Base-by-base conservation (phyloP, 2,329 filamentous ascomycete genomes). In the Diaporthe sp. region DNA sequence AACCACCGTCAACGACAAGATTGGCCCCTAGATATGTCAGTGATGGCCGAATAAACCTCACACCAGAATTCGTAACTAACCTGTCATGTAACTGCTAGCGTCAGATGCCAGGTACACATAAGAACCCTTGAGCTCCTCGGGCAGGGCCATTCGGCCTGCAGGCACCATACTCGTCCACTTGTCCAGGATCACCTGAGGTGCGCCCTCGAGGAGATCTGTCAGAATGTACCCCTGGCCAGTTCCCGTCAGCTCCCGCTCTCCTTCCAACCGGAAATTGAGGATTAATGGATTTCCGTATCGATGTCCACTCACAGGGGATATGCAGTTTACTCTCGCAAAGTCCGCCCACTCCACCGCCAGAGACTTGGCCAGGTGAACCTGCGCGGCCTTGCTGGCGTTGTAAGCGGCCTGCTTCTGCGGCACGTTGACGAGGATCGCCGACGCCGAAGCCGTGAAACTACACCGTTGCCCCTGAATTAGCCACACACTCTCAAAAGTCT, bases 261-360 rank as follows among this genome's bases (percentile, higher is more conserved):
- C 13, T 25, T 3, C 39, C 31, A 15, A 4, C 15, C 42, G n/a
- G 51, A 76, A 78, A 73, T 22, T 13, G 37, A 28, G 2, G 22
- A 17, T 7, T 8, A n/a, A 10, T 49, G 1, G 9, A 10, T 34
- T 37, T 5, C 20, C 4, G 12, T 17, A 1, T 8, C n/a, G 10
- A 39, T 1, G 25, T 37, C 13, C 37, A 79, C 80, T 47, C 71
- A 82, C 82, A 13, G 84, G 84, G 5, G 84, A 86, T 13, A 86
- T 79, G 65, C 80, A 85, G 73, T 86, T 86, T 4, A 86, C 84
- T 28, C 85, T 80, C 13, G 82, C 82, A 75, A 86, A 85, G 28
- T 85, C 83, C 2, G 82, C 83, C 85, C 86, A 87, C 75, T 87
- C 86, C 5, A 87, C 85, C 1, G 85, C 82, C 10, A 87, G 78